Evolutionary conservation across 306 rosid genomes (phyloP).

Genomic region (Morella rubra): DNA sequence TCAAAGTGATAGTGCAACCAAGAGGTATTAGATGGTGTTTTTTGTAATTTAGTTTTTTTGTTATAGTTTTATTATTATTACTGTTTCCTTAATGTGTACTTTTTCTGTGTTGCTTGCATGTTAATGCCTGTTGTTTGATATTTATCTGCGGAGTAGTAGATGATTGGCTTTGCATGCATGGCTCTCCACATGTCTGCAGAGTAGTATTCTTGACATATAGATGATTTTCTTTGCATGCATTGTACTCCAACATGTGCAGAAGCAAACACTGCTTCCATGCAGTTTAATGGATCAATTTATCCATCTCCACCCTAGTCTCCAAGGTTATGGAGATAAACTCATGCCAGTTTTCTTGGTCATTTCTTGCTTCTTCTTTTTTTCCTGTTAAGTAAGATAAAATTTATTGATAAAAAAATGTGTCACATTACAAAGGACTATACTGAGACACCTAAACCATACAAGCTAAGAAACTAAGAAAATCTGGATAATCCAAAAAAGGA

Average conservation of each 20-base stretch:
- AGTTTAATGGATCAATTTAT: neutral
- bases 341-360: neutral
- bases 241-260: neutral
- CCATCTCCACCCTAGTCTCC: neutral
- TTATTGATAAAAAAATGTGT: too few relatives aligned
- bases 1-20: constrained; percentile 57
- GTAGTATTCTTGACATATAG: neutral
- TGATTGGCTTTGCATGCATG: too few relatives aligned
- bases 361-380: too few relatives aligned
- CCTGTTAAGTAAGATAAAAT: too few relatives aligned
- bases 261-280: constrained; percentile 1
- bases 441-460: too few relatives aligned
- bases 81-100: neutral
- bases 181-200: neutral
- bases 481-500: too few relatives aligned
- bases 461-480: too few relatives aligned
- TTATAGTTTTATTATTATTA: neutral
- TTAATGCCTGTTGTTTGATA: neutral
- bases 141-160: neutral
- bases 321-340: neutral
- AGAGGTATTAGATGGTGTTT: constrained; percentile 50
- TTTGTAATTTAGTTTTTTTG: neutral
- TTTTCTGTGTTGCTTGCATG: neutral
- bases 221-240: neutral
- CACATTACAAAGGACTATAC: too few relatives aligned